Base-by-base conservation (phyloP, 441 rosid species). In the Mallotus japonicus region DNA sequence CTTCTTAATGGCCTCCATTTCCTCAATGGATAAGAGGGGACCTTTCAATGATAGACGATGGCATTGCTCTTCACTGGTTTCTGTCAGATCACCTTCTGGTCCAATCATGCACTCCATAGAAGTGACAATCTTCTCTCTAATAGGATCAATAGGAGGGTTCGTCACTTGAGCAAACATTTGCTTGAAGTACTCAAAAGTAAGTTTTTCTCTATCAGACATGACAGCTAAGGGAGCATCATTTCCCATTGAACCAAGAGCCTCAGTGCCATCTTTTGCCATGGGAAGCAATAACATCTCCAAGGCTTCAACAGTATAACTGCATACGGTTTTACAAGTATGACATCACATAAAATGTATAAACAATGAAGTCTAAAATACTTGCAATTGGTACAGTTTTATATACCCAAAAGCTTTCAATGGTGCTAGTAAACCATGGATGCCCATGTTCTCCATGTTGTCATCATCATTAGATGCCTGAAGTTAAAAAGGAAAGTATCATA, bases 91-190 rank as follows among this genome's bases (percentile, higher is more conserved):
- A 68, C 99, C 99, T 85, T 96, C 99, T 53, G 99, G 99, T 68
- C 99, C 99, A 71, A 96, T 85, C 99, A 96, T 96, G 90, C 99
- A 96, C 78, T 94, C 95, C 99, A 87, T 94, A 53, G 99, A 96
- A 69, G 99, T 96, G 58, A 96, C 99, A 70, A 96, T 96, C 86
- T 96, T 94, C 88, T 96, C 99, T 73, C 99, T 89, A 54, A 96
- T 96, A 56, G 99, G 99, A 84, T 96, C 99, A 42, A 96, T 96
- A 28, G 99, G 99, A 66, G 99, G 99, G 73, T 96, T 96, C 59
- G 99, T 96, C 62, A 96, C 99, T 87, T 96, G 99, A 77, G 99
- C 99, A 86, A 96, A 96, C 99, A 96, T 94, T 84, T 96, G 99
- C 86, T 96, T 96, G 87, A 96, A 96, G 81, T 96, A 96, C 87